Conservation (phyloP, 176 grass and related monocot genomes). For the Microstegium vimineum region DNA sequence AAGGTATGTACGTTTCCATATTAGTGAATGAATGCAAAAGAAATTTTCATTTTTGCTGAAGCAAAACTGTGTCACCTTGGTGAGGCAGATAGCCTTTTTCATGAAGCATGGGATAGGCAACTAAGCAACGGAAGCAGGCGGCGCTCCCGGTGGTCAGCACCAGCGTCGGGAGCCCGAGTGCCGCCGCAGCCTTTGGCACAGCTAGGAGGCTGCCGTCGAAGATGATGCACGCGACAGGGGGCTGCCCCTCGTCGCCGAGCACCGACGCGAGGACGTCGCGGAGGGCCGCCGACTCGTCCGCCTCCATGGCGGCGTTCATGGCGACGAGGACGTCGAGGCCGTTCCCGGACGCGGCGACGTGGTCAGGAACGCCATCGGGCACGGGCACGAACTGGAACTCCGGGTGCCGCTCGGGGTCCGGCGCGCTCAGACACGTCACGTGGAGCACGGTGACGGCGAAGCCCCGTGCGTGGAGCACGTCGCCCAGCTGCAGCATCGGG, state of each 20-base stretch:
- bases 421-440: conserved; percentile 33
- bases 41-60: no score
- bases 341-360: background rate
- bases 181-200: background rate
- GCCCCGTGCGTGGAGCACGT: conserved; percentile 20
- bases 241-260: background rate
- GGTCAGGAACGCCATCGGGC: background rate
- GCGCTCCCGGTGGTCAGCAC: conserved; percentile 29
- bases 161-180: background rate
- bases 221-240: conserved; percentile 1
- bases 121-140: background rate
- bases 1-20: no score
- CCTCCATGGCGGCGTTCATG: conserved; percentile 35
- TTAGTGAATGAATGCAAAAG: no score
- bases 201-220: conserved; percentile 17
- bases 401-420: conserved; percentile 12
- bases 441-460: conserved; percentile 47
- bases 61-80: conserved; percentile 22
- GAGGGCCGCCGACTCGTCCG: background rate
- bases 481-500: conserved; percentile 46
- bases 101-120: conserved; percentile 23
- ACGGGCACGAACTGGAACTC: conserved; percentile 9
- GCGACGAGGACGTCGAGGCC: conserved; percentile 3
- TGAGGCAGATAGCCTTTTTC: conserved; percentile 31
- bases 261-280: background rate